Evolutionary conservation across 2,329 filamentous ascomycete genomes (phyloP).

Genomic region (Samsoniella hepiali): DNA sequence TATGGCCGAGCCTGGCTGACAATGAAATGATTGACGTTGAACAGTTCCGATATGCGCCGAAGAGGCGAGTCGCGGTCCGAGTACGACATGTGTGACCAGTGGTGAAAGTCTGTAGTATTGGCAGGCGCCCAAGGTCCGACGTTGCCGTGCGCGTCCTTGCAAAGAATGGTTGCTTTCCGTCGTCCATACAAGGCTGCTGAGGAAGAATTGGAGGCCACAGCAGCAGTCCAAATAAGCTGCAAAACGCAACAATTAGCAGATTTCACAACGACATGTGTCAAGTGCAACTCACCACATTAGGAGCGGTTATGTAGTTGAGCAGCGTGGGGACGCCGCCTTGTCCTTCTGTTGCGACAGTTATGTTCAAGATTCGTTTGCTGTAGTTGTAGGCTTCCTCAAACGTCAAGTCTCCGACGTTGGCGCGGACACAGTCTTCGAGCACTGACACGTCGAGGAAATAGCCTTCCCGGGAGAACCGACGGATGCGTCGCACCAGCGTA

Average conservation of each 20-base stretch:
- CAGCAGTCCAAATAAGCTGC: slow-evolving; percentile 76
- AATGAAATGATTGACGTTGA: slow-evolving; percentile 95
- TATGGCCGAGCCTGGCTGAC: slow-evolving; percentile 90
- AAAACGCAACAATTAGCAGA: neutral
- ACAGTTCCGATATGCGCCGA: slow-evolving; percentile 72
- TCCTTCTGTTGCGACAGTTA: slow-evolving; percentile 76
- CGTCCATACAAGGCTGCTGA: slow-evolving; percentile 63
- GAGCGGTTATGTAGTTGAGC: slow-evolving; percentile 88
- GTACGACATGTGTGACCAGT: slow-evolving; percentile 64
- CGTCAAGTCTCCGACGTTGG: slow-evolving; percentile 83
- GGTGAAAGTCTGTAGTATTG: slow-evolving; percentile 60
- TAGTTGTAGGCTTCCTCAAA: slow-evolving; percentile 89
- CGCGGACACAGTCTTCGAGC: slow-evolving; percentile 77
- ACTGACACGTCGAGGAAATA: slow-evolving; percentile 81
- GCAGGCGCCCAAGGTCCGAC: slow-evolving; percentile 71
- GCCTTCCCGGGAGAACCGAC: slow-evolving; percentile 69
- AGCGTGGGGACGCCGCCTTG: slow-evolving; percentile 76
- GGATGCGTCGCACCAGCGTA: slow-evolving; percentile 64
- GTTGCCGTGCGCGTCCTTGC: slow-evolving; percentile 70
- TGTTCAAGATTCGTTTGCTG: slow-evolving; percentile 85
- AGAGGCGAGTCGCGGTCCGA: slow-evolving; percentile 64
- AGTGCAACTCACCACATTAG: slow-evolving; percentile 71
- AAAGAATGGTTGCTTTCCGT: slow-evolving; percentile 64
- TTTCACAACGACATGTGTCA: neutral
- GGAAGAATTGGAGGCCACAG: slow-evolving; percentile 70